A percentile compares a stretch with the other conserved stretches of the same genome.
Evolutionary conservation across 805 yeast genomes (phyloP).

Genomic region (Candida endomychidarum): DNA sequence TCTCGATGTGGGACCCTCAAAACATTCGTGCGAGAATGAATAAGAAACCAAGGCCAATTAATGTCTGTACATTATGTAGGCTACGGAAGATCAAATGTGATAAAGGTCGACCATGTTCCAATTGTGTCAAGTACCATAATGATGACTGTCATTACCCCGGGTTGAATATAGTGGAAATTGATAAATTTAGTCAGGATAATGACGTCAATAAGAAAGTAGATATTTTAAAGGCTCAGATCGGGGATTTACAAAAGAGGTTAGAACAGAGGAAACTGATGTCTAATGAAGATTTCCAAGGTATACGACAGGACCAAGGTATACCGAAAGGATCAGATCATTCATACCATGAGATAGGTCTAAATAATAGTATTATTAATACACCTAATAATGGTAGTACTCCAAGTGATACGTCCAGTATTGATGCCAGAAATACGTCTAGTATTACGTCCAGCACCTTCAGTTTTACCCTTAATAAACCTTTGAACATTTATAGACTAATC

Average conservation of each 20-base stretch:
- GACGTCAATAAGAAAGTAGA: neutral
- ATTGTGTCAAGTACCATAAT: conserved; percentile 12
- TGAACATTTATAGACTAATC: conserved; percentile 10
- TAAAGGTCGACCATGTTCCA: conserved; percentile 13
- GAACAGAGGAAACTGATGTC: neutral
- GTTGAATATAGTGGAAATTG: conserved; percentile 4
- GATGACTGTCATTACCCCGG: conserved; percentile 13
- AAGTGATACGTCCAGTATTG: neutral
- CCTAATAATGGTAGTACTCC: neutral
- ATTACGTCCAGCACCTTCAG: too few relatives aligned
- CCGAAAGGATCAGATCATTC: too few relatives aligned
- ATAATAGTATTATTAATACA: too few relatives aligned
- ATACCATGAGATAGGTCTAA: too few relatives aligned
- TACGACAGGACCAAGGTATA: too few relatives aligned
- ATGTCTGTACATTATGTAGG: conserved; percentile 16
- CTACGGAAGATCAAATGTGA: conserved; percentile 15
- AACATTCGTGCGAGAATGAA: conserved; percentile 3
- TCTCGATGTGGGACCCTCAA: too few relatives aligned
- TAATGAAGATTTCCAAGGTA: too few relatives aligned
- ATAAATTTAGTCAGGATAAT: neutral
- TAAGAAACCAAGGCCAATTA: conserved; percentile 20
- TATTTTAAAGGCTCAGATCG: neutral
- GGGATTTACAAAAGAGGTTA: neutral
- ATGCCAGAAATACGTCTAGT: neutral
- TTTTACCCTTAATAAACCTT: neutral